phyloP scores from a whole-genome alignment of 805 yeast species.

The Teunomyces lycoperdinae region DNA sequence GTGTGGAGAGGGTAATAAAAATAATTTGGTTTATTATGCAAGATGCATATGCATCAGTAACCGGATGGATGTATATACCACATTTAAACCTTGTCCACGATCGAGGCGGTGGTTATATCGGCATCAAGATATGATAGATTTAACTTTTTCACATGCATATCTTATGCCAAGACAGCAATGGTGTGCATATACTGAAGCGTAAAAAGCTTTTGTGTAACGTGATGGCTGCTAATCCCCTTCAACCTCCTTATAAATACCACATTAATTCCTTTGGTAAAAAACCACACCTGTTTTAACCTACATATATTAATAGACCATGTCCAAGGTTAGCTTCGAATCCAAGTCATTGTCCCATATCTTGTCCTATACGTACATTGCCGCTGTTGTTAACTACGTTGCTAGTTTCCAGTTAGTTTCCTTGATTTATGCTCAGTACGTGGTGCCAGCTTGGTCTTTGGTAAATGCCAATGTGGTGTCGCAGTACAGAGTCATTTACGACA shows the following conservation, averaged over 20 bases:
- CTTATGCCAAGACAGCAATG: neutral
- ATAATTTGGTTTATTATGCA: too few species aligned
- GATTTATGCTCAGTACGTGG: conserved; percentile 21
- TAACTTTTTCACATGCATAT: neutral
- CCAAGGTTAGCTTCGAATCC: conserved; percentile 26
- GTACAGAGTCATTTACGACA: neutral
- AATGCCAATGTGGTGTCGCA: conserved; percentile 21
- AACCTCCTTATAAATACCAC: neutral
- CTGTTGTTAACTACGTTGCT: conserved; percentile 19
- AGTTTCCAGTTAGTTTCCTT: conserved; percentile 23
- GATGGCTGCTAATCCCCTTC: conserved; percentile 11
- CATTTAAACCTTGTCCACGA: neutral
- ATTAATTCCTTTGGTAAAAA: neutral
- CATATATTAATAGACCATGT: conserved; percentile 1
- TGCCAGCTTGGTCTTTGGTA: conserved; percentile 18
- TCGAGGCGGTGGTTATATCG: neutral
- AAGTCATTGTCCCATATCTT: conserved; percentile 31
- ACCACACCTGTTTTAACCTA: neutral
- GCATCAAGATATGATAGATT: neutral
- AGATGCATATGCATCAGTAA: too few species aligned
- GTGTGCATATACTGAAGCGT: conserved; percentile 2
- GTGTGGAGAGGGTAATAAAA: too few species aligned
- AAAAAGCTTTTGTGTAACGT: neutral
- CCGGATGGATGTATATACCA: neutral
- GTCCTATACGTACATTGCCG: conserved; percentile 29